phyloP scores from a whole-genome alignment of 768 basidiomycete species.

The Boletus rufocinnamomeus region DNA sequence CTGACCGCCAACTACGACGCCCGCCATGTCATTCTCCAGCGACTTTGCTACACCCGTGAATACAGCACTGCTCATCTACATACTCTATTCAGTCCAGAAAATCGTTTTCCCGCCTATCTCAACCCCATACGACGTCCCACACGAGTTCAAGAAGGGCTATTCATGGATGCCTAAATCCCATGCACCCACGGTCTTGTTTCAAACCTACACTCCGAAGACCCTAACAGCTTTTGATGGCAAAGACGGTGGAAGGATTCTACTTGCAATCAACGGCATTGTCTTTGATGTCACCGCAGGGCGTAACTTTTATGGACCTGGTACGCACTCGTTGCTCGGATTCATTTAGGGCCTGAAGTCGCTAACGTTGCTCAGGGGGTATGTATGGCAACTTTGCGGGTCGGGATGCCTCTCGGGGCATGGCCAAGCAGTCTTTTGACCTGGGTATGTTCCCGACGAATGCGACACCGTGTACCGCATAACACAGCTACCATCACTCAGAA shows the following conservation, averaged over 20 bases:
- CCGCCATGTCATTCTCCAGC: conserved; percentile 44
- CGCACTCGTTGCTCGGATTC: conserved; percentile 28
- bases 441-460: conserved; percentile 49
- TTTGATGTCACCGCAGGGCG: conserved; percentile 92
- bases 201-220: conserved; percentile 78
- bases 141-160: conserved; percentile 81
- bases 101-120: conserved; percentile 72
- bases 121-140: conserved; percentile 50
- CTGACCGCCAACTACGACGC: conserved; percentile 22
- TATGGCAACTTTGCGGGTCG: conserved; percentile 98
- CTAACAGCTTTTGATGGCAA: conserved; percentile 66
- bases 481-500: conserved; percentile 44
- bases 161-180: conserved; percentile 90
- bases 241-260: conserved; percentile 70
- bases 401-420: conserved; percentile 96
- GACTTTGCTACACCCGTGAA: conserved; percentile 71
- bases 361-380: conserved; percentile 69
- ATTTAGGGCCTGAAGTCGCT: background rate
- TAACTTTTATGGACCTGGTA: conserved; percentile 95
- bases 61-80: conserved; percentile 75
- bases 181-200: conserved; percentile 74
- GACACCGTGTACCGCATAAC: background rate
- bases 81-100: conserved; percentile 72
- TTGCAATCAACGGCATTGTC: conserved; percentile 85
- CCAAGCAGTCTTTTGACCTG: conserved; percentile 93